Percentiles rank a stretch among this genome's conserved stretches.
These are phyloP conservation scores for Teratosphaeria epicoccoides DNA, from an alignment of 2,329 filamentous ascomycete species.

Conservation along the genomic window DNA sequence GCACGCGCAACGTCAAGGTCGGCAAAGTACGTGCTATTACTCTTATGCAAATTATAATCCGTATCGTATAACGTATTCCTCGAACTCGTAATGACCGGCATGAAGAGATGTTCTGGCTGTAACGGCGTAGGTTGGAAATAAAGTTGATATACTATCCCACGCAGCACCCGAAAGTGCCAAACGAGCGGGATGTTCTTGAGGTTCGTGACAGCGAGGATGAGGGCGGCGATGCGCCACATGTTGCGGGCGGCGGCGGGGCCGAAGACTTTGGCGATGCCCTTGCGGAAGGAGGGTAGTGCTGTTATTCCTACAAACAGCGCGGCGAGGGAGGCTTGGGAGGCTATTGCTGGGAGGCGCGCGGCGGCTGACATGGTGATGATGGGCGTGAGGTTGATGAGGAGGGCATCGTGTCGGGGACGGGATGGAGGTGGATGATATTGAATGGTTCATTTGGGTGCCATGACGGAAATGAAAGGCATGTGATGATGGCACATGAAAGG, in stretches of 20 bases:
- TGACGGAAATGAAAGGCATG: not conserved
- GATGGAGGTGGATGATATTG: not conserved
- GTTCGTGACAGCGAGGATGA: constrained; percentile 49
- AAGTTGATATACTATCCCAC: constrained; percentile 37
- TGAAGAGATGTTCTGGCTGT: constrained; percentile 57
- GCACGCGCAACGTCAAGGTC: constrained; percentile 77
- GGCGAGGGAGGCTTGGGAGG: constrained; percentile 17
- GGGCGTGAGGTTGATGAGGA: not conserved
- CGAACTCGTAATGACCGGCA: constrained; percentile 55
- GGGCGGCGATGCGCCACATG: constrained; percentile 25
- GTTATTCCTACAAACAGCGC: constrained; percentile 14
- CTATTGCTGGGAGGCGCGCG: constrained; percentile 20
- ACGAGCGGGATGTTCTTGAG: constrained; percentile 63
- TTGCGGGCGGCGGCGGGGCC: constrained; percentile 10
- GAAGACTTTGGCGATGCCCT: constrained; percentile 15
- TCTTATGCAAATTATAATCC: constrained; percentile 79
- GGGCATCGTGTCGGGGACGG: too few relatives aligned
- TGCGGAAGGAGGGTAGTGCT: constrained; percentile 17
- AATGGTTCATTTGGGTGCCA: not conserved
- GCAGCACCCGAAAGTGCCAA: constrained; percentile 52
- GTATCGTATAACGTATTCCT: constrained; percentile 64
- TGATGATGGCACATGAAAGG: not conserved
- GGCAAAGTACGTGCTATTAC: constrained; percentile 75
- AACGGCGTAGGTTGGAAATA: constrained; percentile 33
- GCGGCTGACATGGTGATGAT: constrained; percentile 21